Evolutionary conservation across 2,329 filamentous ascomycete genomes (phyloP), one percentile per base, ranked within the genome.

Genomic region (Phyllosticta citrichinensis): DNA sequence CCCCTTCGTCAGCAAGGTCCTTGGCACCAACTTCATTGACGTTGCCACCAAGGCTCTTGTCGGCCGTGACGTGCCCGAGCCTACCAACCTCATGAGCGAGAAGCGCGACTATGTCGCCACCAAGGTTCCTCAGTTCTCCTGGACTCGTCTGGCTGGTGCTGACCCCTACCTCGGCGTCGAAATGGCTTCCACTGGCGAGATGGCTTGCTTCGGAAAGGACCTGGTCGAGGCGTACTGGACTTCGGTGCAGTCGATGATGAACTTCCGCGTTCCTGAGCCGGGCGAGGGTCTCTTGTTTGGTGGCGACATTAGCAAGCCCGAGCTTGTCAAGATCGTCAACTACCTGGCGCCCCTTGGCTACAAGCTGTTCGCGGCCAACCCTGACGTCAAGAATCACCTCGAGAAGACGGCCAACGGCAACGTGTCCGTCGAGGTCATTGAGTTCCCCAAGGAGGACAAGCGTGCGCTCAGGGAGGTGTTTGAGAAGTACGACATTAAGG

Each of bases 121-220:
- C 75, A 99, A 99, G 83, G 94, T 99, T 57, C 92, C 94, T 24
- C 94, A 99, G 76, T 99, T 99, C 84, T 94, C 90, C 12, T 99
- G 94, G 94, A 97, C 94, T 64, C 90, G 94, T 81, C 86, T 99
- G 62, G 93, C 94, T 55, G 94, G 94, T 68, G 94, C 94, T 57
- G 94, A 99, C 71, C 94, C 94, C 60, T 97, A 96, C 85, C 84
- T 99, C 63, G 94, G 94, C 63, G 94, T 99, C 62, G 94, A 99
- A 78, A 99, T 99, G 94, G 81, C 91, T 53, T 91, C 87, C 66
- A 99, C 94, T 19, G 94, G 94, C 75, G 94, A 99, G 79, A 96
- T 99, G 82, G 94, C 94, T 66, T 97, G 94, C 80, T 99, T 99
- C 77, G 94, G 94, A 65, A 96, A 94, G 80, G 83, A 97, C 71